These are phyloP conservation scores for Diaporthe eres DNA, from an alignment of 2,329 filamentous ascomycete species.

Conservation along the genomic window DNA sequence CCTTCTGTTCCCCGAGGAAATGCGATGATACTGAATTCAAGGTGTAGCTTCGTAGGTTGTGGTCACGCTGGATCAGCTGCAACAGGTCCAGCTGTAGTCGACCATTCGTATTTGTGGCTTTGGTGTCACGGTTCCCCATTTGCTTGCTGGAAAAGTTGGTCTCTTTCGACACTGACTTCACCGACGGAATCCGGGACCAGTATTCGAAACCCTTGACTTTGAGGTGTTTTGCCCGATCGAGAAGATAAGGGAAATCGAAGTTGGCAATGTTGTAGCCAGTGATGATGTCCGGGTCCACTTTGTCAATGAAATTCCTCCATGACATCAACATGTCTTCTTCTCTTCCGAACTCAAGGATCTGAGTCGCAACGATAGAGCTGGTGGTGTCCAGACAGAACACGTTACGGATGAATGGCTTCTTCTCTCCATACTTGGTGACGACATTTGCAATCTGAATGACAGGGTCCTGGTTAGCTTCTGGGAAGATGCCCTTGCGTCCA, in stretches of 20 bases:
- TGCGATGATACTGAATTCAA: conserved; percentile 96
- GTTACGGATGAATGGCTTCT: conserved; percentile 95
- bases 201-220: conserved; percentile 86
- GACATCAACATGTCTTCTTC: conserved; percentile 93
- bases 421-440: conserved; percentile 93
- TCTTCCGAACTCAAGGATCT: conserved; percentile 85
- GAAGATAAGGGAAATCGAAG: conserved; percentile 97
- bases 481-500: conserved; percentile 96
- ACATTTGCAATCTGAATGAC: conserved; percentile 99
- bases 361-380: conserved; percentile 93
- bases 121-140: conserved; percentile 96
- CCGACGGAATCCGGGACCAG: conserved; percentile 84
- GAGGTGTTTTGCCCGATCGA: conserved; percentile 88
- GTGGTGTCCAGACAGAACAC: conserved; percentile 96
- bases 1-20: conserved; percentile 96
- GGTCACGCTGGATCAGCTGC: conserved; percentile 94
- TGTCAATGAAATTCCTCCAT: conserved; percentile 91
- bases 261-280: conserved; percentile 99
- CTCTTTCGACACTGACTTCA: conserved; percentile 80
- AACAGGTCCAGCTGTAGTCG: conserved; percentile 92
- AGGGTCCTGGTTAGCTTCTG: conserved; percentile 90
- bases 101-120: conserved; percentile 94
- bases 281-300: conserved; percentile 95
- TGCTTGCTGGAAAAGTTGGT: conserved; percentile 97
- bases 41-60: conserved; percentile 96